A percentile compares a stretch with the other conserved stretches of the same genome.
These are phyloP conservation scores for Arachis stenosperma DNA, from an alignment of 306 rosid species.

Conservation along the genomic window DNA sequence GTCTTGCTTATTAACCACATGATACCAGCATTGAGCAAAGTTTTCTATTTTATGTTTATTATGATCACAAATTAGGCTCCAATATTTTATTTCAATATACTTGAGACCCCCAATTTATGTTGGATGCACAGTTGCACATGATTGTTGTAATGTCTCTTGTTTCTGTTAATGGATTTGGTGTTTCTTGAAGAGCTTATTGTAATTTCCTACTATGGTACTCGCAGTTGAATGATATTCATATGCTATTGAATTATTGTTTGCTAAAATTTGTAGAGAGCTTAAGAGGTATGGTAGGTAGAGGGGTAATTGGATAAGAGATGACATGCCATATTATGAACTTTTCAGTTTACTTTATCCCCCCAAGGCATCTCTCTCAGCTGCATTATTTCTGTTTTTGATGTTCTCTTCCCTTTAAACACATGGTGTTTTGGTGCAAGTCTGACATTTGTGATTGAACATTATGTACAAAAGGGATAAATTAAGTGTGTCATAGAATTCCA, in stretches of 20 bases:
- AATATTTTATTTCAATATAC: neutral
- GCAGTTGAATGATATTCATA: slow-evolving; percentile 24
- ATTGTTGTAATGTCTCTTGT: neutral
- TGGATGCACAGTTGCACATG: too few relatives aligned
- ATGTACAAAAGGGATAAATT: slow-evolving; percentile 3
- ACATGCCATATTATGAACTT: slow-evolving; percentile 11
- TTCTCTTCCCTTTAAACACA: neutral
- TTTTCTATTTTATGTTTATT: neutral
- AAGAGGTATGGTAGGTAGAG: neutral
- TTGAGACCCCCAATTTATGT: too few relatives aligned
- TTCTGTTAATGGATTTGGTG: slow-evolving; percentile 18
- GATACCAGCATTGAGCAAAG: slow-evolving; percentile 18
- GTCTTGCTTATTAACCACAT: neutral
- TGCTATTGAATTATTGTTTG: slow-evolving; percentile 9
- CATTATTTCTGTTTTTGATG: too few relatives aligned
- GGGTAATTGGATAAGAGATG: slow-evolving; percentile 3
- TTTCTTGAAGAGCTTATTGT: slow-evolving; percentile 20
- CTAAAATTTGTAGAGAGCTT: neutral
- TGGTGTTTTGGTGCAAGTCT: neutral
- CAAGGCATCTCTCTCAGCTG: too few relatives aligned
- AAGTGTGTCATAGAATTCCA: slow-evolving; percentile 25
- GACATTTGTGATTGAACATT: slow-evolving; percentile 3
- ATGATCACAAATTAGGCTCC: neutral
- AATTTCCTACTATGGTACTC: neutral
- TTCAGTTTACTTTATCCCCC: too few relatives aligned